Percentiles rank a stretch among this genome's conserved stretches.
phyloP scores from a whole-genome alignment of 73 alveolate species.

The Paramecium sexaurelia region DNA sequence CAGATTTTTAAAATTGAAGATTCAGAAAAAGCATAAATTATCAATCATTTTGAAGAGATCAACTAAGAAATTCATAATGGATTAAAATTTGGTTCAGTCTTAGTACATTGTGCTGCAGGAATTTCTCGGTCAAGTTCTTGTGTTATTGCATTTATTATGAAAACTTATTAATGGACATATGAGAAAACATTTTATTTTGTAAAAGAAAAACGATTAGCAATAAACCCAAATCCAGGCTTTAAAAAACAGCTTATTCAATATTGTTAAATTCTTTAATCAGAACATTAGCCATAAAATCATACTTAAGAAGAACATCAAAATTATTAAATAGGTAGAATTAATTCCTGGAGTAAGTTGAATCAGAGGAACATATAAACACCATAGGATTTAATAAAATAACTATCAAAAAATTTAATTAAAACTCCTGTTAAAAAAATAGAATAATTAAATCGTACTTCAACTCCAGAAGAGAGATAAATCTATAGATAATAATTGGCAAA shows the following conservation, averaged over 20 bases:
- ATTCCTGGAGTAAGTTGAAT: background rate
- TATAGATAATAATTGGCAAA: constrained; percentile 25
- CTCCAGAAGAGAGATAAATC: constrained; percentile 37
- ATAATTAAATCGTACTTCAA: background rate
- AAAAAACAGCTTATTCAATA: constrained; percentile 70
- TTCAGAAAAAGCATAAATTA: constrained; percentile 72
- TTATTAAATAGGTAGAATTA: background rate
- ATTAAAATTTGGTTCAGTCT: constrained; percentile 74
- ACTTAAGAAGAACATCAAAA: background rate
- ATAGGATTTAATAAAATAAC: background rate
- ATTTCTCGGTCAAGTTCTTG: constrained; percentile 71
- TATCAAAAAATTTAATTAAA: background rate
- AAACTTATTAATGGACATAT: constrained; percentile 64
- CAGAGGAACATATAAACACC: background rate
- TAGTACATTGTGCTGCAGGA: constrained; percentile 82
- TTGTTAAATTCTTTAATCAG: constrained; percentile 13
- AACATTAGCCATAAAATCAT: background rate
- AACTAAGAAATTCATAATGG: constrained; percentile 71
- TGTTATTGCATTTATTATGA: constrained; percentile 75
- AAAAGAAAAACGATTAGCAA: constrained; percentile 69
- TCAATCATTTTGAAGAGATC: constrained; percentile 68
- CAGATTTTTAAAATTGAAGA: constrained; percentile 52
- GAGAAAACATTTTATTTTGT: constrained; percentile 72
- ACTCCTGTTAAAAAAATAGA: background rate
- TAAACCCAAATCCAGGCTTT: constrained; percentile 76